Base-by-base conservation (phyloP, 257 asterid genomes). In the Mitragyna speciosa region DNA sequence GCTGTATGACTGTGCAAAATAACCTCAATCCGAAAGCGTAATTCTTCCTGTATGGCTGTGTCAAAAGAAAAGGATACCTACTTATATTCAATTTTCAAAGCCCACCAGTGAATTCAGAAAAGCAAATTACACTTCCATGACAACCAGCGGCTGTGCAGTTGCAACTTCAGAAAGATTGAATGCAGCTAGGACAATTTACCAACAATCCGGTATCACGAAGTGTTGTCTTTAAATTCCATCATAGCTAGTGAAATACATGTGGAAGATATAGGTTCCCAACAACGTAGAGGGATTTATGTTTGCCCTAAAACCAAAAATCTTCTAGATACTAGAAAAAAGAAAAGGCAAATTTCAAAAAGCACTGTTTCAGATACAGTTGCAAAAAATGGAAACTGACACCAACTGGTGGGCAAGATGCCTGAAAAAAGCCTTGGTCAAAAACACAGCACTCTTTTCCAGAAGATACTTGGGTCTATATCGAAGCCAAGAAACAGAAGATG, bases 281-380 rank as follows among this genome's bases (percentile, higher is more conserved):
- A 17, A 52, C 47, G 43, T 75, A 33, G 16, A 39, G 19, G 8
- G 30, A 43, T 45, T 16, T 61, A 31, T 51, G 72, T 20, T 45
- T 51, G 16, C 65, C 41, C 30, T 31, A 12, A n/a, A 11, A 7
- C 39, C 65, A 73, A 64, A 45, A 80, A 65, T 49, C 75, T 48
- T 64, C 79, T 67, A 15, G 17, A 48, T 66, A 15, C 30, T 49
- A 26, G 70, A 26, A n/a, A 4, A n/a, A 31, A 11, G 14, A 68
- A 31, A 63, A 47, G 51, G 48, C 28, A 63, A 30, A 33, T 47
- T 71, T 43, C 20, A 9, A 39, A 39, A 52, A 54, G 70, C 36
- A 65, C 65, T 73, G 39, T 70, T 52, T 70, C 51, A 36, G 41
- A 67, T n/a, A 51, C 22, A 49, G 63, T n/a, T 66, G 70, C 43